These are phyloP conservation scores for Raddia distichophylla DNA, from an alignment of 176 grass and related monocot genomes.

Conservation along the genomic window DNA sequence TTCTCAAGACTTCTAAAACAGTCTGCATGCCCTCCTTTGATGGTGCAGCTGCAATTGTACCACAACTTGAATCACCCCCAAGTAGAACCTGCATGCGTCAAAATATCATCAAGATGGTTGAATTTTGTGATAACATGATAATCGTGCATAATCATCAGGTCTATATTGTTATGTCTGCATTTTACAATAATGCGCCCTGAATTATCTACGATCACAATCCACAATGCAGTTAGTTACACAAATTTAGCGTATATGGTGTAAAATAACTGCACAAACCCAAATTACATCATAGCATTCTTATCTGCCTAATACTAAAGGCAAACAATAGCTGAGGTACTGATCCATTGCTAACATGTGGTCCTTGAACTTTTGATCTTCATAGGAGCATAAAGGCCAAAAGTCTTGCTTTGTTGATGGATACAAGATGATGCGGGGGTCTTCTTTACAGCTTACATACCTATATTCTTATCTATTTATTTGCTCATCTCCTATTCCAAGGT, in stretches of 20 bases:
- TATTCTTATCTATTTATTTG: no score
- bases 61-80: constrained; percentile 49
- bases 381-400: not conserved
- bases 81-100: constrained; percentile 67
- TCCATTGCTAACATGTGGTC: not conserved
- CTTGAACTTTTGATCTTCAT: constrained; percentile 25
- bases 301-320: constrained; percentile 20
- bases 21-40: constrained; percentile 65
- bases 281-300: constrained; percentile 10
- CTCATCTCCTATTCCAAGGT: no score
- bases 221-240: not conserved
- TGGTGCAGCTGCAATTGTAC: constrained; percentile 46
- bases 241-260: not conserved
- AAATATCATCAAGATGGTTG: constrained; percentile 23
- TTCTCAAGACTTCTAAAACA: constrained; percentile 71
- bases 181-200: not conserved
- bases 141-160: constrained; percentile 16
- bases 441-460: no score
- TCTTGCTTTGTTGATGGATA: not conserved
- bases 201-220: constrained; percentile 26
- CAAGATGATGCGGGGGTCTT: not conserved
- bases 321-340: constrained; percentile 12
- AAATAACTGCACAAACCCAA: not conserved
- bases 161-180: not conserved
- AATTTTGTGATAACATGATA: not conserved